These are phyloP conservation scores for Knufia petricola DNA, from an alignment of 2,329 filamentous ascomycete genomes.

Conservation along the genomic window DNA sequence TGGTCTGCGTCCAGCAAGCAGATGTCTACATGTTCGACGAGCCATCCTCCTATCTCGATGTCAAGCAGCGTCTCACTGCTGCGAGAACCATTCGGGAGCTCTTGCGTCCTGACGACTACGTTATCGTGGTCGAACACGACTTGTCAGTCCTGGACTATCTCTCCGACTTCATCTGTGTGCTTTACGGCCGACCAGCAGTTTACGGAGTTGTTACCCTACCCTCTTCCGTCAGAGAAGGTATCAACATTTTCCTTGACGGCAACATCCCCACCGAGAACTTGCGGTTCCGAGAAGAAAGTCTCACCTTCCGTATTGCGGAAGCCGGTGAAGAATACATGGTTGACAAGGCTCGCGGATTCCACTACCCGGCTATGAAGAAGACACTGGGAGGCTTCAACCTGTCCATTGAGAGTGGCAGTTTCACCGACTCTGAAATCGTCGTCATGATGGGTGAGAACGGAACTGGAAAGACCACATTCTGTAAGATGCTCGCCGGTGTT, in stretches of 20 bases:
- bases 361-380: slow-evolving; percentile 86
- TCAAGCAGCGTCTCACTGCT: slow-evolving; percentile 93
- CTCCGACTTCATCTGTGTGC: slow-evolving; percentile 94
- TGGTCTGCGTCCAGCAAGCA: slow-evolving; percentile 88
- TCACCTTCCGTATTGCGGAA: slow-evolving; percentile 90
- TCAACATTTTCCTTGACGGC: slow-evolving; percentile 98
- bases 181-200: slow-evolving; percentile 89
- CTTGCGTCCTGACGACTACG: slow-evolving; percentile 79
- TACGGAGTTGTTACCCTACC: slow-evolving; percentile 97
- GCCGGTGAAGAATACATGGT: slow-evolving; percentile 77
- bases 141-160: slow-evolving; percentile 96
- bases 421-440: slow-evolving; percentile 96
- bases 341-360: slow-evolving; percentile 76
- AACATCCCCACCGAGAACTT: slow-evolving; percentile 97
- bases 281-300: slow-evolving; percentile 92
- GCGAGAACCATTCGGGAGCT: slow-evolving; percentile 87
- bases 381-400: slow-evolving; percentile 83
- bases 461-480: slow-evolving; percentile 98
- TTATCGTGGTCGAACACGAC: slow-evolving; percentile 99
- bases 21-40: slow-evolving; percentile 99
- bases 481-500: slow-evolving; percentile 85
- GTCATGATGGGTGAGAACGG: slow-evolving; percentile 99
- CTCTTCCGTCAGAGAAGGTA: slow-evolving; percentile 92
- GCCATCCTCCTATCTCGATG: slow-evolving; percentile 96
- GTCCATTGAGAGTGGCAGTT: slow-evolving; percentile 68